Conservation (phyloP, 1,284 basidiomycete species). For the Clitocybe nebularis region DNA sequence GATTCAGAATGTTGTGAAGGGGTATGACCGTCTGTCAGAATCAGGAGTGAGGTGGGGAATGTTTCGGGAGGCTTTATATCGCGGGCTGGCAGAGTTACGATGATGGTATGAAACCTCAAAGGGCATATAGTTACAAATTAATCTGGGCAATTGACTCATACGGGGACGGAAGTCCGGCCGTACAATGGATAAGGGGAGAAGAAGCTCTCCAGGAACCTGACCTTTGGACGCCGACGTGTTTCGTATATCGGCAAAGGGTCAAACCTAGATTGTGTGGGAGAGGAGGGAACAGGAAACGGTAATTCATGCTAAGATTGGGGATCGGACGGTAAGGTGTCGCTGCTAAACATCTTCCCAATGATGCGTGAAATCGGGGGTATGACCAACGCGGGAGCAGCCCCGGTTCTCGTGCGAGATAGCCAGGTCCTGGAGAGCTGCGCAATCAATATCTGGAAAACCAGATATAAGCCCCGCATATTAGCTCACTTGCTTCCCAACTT, state of each 20-base stretch:
- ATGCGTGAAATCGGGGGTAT: not conserved
- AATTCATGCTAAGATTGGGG: not conserved
- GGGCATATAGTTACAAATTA: no score
- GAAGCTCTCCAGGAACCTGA: no score
- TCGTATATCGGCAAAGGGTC: not conserved
- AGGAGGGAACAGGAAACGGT: not conserved
- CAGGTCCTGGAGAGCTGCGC: not conserved
- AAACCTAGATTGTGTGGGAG: not conserved
- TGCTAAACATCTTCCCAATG: not conserved
- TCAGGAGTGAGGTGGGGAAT: no score
- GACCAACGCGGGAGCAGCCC: not conserved
- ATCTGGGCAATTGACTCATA: no score
- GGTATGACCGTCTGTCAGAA: no score
- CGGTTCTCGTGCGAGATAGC: not conserved
- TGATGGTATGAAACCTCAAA: no score
- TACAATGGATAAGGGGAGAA: no score
- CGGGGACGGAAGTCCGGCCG: not conserved
- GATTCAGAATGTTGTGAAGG: not conserved
- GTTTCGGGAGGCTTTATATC: no score
- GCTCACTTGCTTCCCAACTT: not conserved
- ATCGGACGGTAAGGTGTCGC: not conserved
- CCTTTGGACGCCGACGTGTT: not conserved
- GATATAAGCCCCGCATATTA: not conserved
- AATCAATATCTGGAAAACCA: no score
- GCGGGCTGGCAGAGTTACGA: no score